Conservation (phyloP, 805 yeast species). For the Kodamaea nitidulidarum region DNA sequence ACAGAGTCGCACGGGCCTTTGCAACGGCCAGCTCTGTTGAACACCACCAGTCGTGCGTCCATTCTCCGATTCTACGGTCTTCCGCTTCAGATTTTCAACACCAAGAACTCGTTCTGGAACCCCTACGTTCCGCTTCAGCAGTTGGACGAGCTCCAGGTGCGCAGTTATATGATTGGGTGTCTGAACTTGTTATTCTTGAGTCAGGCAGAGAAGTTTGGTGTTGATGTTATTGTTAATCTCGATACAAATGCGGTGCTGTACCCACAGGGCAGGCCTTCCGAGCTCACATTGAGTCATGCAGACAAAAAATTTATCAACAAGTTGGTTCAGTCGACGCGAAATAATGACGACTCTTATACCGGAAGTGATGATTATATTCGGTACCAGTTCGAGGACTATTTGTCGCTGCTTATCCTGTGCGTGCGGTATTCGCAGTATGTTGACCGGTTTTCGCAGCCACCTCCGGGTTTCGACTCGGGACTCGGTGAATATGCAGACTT, state of each 20-base stretch:
- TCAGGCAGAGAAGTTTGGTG: constrained; percentile 50
- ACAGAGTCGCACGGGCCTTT: constrained; percentile 47
- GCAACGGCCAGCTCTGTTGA: constrained; percentile 61
- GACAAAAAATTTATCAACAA: constrained; percentile 76
- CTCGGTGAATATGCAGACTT: constrained; percentile 31
- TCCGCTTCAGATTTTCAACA: constrained; percentile 80
- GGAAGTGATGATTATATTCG: constrained; percentile 79
- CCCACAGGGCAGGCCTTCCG: constrained; percentile 34
- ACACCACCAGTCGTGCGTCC: constrained; percentile 74
- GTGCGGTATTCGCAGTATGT: constrained; percentile 65
- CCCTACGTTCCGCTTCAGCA: constrained; percentile 96
- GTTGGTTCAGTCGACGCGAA: constrained; percentile 27
- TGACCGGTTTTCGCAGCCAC: constrained; percentile 31
- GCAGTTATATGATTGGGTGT: constrained; percentile 75
- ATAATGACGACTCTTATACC: constrained; percentile 31
- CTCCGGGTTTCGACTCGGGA: constrained; percentile 36
- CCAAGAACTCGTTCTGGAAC: constrained; percentile 78
- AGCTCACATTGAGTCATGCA: constrained; percentile 29
- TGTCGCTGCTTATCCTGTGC: constrained; percentile 69
- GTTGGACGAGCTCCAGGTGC: constrained; percentile 61
- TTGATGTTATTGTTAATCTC: constrained; percentile 71
- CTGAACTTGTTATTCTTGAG: constrained; percentile 78
- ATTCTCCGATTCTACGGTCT: constrained; percentile 78
- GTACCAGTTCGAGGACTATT: constrained; percentile 84
- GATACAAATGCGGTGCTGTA: constrained; percentile 51